A percentile compares a stretch with the other conserved stretches of the same genome.
Conservation (phyloP, 495 filamentous ascomycete species). For the Podospora pseudocomata region DNA sequence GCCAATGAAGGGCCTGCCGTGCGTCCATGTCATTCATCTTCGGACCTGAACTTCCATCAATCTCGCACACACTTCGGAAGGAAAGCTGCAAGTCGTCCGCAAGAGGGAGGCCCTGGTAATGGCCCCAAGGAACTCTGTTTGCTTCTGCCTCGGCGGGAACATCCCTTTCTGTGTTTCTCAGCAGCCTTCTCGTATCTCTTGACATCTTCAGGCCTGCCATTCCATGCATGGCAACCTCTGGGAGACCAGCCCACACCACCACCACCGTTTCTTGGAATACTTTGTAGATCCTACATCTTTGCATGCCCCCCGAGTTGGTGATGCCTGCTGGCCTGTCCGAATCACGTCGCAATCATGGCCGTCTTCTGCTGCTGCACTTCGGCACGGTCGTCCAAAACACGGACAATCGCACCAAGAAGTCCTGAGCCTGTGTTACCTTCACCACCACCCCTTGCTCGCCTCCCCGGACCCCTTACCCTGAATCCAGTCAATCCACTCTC, state of each 20-base stretch:
- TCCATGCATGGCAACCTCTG: neutral
- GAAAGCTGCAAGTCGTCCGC: neutral
- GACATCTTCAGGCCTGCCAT: constrained; percentile 3
- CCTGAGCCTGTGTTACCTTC: constrained; percentile 17
- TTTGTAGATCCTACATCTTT: neutral
- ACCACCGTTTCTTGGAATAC: constrained; percentile 11
- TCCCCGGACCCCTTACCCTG: constrained; percentile 26
- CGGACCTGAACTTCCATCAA: neutral
- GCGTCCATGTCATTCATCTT: neutral
- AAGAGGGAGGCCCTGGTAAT: neutral
- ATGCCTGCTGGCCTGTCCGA: neutral
- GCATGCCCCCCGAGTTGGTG: neutral
- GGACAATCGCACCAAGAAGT: constrained; percentile 21
- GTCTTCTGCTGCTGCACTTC: constrained; percentile 40
- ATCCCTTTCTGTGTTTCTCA: neutral
- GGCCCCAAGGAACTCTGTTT: neutral
- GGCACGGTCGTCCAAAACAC: constrained; percentile 30
- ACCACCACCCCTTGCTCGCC: constrained; percentile 24
- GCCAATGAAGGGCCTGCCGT: neutral
- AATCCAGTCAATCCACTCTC: constrained; percentile 18
- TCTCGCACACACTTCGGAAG: neutral
- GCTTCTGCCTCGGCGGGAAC: neutral
- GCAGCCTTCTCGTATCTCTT: neutral
- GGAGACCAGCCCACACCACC: neutral
- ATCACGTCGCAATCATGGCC: constrained; percentile 31